Evolutionary conservation across 805 yeast species (phyloP), one percentile per base, ranked within the genome.

Genomic region (Yarrowia hollandica): DNA sequence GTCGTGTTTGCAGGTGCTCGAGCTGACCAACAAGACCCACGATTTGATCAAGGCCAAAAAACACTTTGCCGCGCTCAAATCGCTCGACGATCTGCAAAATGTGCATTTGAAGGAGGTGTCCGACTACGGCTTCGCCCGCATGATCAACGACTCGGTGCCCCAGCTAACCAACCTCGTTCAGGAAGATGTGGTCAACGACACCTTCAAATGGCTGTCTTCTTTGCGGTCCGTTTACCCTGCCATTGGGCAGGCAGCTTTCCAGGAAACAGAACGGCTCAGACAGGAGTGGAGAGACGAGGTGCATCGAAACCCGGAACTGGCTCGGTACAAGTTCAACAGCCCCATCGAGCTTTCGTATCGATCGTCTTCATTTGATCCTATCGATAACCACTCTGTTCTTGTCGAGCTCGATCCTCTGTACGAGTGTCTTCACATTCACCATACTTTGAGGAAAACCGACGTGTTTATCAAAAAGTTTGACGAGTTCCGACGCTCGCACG

Each of bases 31-130:
- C 72, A 87, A 84, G 66, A 88, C 90, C 50, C 89, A 90, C 68
- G 91, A 88, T 35, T 75, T 91, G 67, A 86, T 90, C 62, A 81
- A 83, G 57, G 83, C 82, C 61, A 83, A 83, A 65, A 84, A 85
- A 65, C 88, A 88, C 65, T 91, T 89, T 69, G 87, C 87, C 61
- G 97, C 97, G 0, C 80, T 94, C 65, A 89, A 90, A 70, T 82
- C 86, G 64, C 74, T 90, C 55, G 91, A 90, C 61, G 90, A 85
- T 66, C 75, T 92, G 62, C 83, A 84, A 37, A 80, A 79, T 60
- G 76, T 86, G 38, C 88, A 86, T 64, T 74, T 85, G 44, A 86
- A 85, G 61, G 87, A 84, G 54, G 74, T 80, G 23, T 78, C 82
- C 42, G 81, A 82, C 56, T 87, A 86, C 66, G 86, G 86, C 38